These are phyloP conservation scores for Blastomyces gilchristii DNA, from an alignment of 2,329 filamentous ascomycete species.

Conservation along the genomic window DNA sequence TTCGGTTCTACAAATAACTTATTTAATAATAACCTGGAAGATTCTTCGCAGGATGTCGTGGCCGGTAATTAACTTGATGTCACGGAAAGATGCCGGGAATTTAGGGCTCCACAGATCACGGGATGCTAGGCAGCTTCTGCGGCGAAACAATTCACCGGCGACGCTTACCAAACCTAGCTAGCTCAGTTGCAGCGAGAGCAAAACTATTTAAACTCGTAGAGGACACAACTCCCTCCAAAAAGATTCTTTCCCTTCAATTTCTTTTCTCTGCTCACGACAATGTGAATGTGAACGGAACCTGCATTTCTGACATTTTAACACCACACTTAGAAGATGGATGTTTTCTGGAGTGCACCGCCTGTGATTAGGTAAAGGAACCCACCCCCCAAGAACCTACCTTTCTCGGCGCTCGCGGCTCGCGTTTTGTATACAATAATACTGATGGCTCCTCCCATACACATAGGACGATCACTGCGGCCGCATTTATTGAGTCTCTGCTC, in stretches of 20 bases:
- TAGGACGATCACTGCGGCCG: slow-evolving; percentile 58
- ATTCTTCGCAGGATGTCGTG: too few relatives aligned
- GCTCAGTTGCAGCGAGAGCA: not conserved
- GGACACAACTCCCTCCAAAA: not conserved
- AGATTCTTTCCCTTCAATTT: not conserved
- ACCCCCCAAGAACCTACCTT: slow-evolving; percentile 6
- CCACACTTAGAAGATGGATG: slow-evolving; percentile 40
- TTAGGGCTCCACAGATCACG: not conserved
- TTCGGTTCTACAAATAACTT: too few relatives aligned
- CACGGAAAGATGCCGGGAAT: not conserved
- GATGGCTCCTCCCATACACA: not conserved
- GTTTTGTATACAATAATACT: not conserved
- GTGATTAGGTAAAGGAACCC: slow-evolving; percentile 50
- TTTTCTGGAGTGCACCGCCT: slow-evolving; percentile 56
- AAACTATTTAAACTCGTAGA: too few relatives aligned
- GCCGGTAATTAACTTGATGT: too few relatives aligned
- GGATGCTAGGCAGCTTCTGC: not conserved
- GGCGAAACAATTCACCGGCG: not conserved
- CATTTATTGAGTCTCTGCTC: slow-evolving; percentile 52
- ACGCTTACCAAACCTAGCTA: not conserved
- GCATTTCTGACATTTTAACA: not conserved
- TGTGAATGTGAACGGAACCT: not conserved
- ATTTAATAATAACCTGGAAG: too few relatives aligned
- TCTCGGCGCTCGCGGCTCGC: not conserved
- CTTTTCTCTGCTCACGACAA: not conserved